These are phyloP conservation scores for Colletotrichum gloeosporioides DNA, from an alignment of 2,329 filamentous ascomycete genomes.

Conservation along the genomic window DNA sequence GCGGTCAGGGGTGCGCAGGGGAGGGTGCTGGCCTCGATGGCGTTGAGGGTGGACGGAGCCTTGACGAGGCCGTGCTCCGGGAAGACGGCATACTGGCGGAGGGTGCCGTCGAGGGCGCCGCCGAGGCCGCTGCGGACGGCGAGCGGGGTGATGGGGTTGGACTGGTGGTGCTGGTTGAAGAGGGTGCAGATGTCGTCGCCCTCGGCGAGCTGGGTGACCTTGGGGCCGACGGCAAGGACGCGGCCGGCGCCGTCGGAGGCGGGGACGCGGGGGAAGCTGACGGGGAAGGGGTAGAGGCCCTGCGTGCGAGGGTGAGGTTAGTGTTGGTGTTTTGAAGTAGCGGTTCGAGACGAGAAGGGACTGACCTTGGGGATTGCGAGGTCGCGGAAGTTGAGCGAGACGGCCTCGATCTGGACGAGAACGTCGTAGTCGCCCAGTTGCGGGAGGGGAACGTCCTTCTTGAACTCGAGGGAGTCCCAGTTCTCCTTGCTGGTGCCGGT, in stretches of 20 bases:
- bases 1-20: slow-evolving; percentile 67
- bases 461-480: slow-evolving; percentile 65
- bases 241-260: slow-evolving; percentile 60
- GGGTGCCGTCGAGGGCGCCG: slow-evolving; percentile 69
- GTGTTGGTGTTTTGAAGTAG: neutral
- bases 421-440: slow-evolving; percentile 73
- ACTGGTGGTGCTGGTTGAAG: slow-evolving; percentile 63
- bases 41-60: slow-evolving; percentile 60
- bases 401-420: slow-evolving; percentile 67
- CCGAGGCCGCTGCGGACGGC: slow-evolving; percentile 65
- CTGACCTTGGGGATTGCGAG: slow-evolving; percentile 49
- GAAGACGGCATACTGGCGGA: slow-evolving; percentile 72
- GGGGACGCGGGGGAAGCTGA: slow-evolving; percentile 49
- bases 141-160: slow-evolving; percentile 40
- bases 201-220: slow-evolving; percentile 51
- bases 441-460: slow-evolving; percentile 59
- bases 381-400: slow-evolving; percentile 61
- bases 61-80: slow-evolving; percentile 71
- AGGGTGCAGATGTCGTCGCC: slow-evolving; percentile 65
- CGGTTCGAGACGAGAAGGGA: neutral
- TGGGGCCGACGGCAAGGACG: slow-evolving; percentile 55
- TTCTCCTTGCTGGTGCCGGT: slow-evolving; percentile 39
- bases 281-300: slow-evolving; percentile 52
- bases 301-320: slow-evolving; percentile 23
- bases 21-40: slow-evolving; percentile 61